Percentiles rank a stretch among this genome's conserved stretches.
These are phyloP conservation scores for Vanrija sp. DNA, from an alignment of 1,284 basidiomycete species.

Conservation along the genomic window DNA sequence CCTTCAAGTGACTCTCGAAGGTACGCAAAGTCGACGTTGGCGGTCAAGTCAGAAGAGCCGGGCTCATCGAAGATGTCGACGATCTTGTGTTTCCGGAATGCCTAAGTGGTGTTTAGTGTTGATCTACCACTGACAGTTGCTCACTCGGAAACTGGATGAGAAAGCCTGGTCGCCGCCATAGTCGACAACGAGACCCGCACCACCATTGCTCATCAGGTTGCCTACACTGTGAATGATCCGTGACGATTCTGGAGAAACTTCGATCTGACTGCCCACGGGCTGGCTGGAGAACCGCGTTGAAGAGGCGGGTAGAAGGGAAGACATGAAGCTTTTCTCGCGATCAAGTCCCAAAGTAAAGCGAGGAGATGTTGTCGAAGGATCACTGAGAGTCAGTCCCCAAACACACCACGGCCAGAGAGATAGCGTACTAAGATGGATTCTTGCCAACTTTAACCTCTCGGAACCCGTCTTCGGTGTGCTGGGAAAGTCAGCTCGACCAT, in stretches of 20 bases:
- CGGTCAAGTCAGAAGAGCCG: slow-evolving; percentile 85
- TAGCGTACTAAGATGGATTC: slow-evolving; percentile 28
- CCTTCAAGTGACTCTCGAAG: slow-evolving; percentile 70
- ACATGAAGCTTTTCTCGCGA: slow-evolving; percentile 60
- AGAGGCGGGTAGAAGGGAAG: slow-evolving; percentile 63
- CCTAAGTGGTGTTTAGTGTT: slow-evolving; percentile 52
- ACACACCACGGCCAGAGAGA: too few relatives aligned
- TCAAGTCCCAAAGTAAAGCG: slow-evolving; percentile 66
- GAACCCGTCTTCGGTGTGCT: slow-evolving; percentile 79
- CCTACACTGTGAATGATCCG: slow-evolving; percentile 65
- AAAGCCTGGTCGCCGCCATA: slow-evolving; percentile 76
- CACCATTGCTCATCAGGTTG: slow-evolving; percentile 57
- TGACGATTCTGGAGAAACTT: slow-evolving; percentile 70
- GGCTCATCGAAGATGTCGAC: slow-evolving; percentile 81
- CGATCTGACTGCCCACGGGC: slow-evolving; percentile 66
- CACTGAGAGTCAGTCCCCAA: slow-evolving; percentile 2
- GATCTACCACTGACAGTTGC: slow-evolving; percentile 24
- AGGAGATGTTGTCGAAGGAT: slow-evolving; percentile 6
- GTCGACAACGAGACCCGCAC: slow-evolving; percentile 82
- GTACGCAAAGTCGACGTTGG: slow-evolving; percentile 92
- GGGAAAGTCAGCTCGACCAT: neutral
- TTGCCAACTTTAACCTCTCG: slow-evolving; percentile 76
- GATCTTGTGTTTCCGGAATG: slow-evolving; percentile 81
- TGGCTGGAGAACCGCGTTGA: slow-evolving; percentile 66
- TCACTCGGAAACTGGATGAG: slow-evolving; percentile 73